A percentile compares a stretch with the other conserved stretches of the same genome.
These are phyloP conservation scores for Podila epicladia DNA, from an alignment of 192 early-diverging fungal genomes.

Conservation along the genomic window DNA sequence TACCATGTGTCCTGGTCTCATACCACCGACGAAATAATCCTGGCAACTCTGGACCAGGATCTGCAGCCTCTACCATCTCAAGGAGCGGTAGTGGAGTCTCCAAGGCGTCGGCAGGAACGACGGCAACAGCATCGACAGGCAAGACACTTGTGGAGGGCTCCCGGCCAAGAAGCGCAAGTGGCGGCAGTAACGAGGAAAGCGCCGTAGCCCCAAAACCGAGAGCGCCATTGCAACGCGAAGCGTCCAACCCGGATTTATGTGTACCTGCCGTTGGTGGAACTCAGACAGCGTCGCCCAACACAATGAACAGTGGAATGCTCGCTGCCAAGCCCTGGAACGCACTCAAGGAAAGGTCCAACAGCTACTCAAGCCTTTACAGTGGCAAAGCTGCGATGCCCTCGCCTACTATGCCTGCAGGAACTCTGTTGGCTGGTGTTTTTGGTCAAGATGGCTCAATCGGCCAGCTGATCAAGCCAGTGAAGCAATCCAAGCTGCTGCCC, in stretches of 20 bases:
- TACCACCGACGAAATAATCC: conserved; percentile 27
- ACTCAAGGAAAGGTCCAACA: conserved; percentile 3
- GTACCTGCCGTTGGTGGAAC: not conserved
- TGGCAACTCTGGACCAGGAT: not conserved
- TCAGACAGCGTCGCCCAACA: conserved; percentile 20
- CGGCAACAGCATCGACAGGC: not conserved
- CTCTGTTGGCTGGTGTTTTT: not conserved
- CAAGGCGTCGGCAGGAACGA: not conserved
- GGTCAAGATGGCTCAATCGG: conserved; percentile 23
- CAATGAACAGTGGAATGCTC: conserved; percentile 45
- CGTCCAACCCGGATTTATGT: not conserved
- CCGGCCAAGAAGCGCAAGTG: not conserved
- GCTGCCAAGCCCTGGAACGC: conserved; percentile 14
- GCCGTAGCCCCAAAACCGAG: not conserved
- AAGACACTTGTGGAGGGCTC: not conserved
- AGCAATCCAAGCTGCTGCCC: conserved; percentile 40
- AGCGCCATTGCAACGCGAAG: not conserved
- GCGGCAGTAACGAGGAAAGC: not conserved
- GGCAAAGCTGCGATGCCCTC: not conserved
- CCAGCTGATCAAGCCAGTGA: conserved; percentile 45
- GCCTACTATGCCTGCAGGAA: not conserved
- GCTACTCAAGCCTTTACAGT: not conserved
- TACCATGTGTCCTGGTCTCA: conserved; percentile 45
- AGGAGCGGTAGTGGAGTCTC: not conserved
- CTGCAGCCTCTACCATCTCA: not conserved